These are phyloP conservation scores for Panicum hallii DNA, from an alignment of 202 grass and related monocot species.

Conservation along the genomic window DNA sequence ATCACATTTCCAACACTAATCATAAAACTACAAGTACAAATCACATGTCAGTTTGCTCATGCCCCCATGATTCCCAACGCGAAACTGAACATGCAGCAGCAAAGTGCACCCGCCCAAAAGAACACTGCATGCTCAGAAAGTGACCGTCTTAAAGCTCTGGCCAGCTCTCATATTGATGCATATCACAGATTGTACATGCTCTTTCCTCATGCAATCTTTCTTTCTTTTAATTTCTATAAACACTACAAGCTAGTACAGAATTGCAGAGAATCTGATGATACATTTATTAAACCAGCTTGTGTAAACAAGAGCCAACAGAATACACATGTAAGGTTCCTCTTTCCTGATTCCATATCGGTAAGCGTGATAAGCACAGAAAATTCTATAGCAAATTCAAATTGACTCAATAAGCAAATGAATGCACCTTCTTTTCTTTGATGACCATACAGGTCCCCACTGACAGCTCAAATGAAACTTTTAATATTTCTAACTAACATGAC, in stretches of 20 bases:
- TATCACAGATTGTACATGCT: not conserved
- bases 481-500: not conserved
- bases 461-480: not conserved
- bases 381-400: not conserved
- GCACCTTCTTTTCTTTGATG: not conserved
- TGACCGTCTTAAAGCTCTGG: not conserved
- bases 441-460: not conserved
- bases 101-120: not conserved
- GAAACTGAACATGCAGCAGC: not conserved
- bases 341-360: too few relatives aligned
- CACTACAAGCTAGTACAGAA: too few relatives aligned
- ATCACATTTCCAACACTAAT: not conserved
- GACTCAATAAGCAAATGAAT: not conserved
- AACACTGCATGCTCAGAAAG: not conserved
- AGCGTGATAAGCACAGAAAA: not conserved
- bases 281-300: not conserved
- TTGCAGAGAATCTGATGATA: too few relatives aligned
- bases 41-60: not conserved
- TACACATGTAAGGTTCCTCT: not conserved
- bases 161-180: not conserved
- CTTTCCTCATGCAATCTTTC: not conserved
- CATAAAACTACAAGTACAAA: not conserved
- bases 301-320: not conserved
- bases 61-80: not conserved
- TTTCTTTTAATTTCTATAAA: too few relatives aligned